A percentile compares a stretch with the other conserved stretches of the same genome.
phyloP scores from a whole-genome alignment of 1,284 basidiomycete species.

The Trametes versicolor region DNA sequence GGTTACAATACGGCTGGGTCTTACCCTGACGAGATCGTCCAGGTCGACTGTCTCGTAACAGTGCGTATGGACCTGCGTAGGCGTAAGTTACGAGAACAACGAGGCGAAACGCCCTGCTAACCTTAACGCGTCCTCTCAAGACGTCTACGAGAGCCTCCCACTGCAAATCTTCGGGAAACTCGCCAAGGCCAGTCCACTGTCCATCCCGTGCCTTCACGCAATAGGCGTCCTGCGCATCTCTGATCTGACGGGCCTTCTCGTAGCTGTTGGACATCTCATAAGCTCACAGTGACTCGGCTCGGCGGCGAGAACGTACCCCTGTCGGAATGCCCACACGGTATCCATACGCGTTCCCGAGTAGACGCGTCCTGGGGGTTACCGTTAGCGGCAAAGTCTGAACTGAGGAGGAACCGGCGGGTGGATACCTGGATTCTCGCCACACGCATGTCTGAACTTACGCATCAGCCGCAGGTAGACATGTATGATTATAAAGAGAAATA shows the following conservation, averaged over 20 bases:
- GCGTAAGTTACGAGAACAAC: not conserved
- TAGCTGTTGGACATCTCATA: too few species aligned
- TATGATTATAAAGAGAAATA: not conserved
- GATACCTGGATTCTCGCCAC: conserved; percentile 49
- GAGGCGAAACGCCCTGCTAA: conserved; percentile 34
- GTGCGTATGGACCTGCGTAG: conserved; percentile 74
- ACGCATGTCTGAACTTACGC: conserved; percentile 35
- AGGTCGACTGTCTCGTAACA: conserved; percentile 58
- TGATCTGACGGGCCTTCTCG: conserved; percentile 77
- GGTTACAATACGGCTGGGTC: not conserved
- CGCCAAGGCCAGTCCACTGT: conserved; percentile 65
- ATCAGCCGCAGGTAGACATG: not conserved
- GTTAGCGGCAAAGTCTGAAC: not conserved
- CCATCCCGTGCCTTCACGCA: conserved; percentile 68
- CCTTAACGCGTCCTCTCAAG: conserved; percentile 81
- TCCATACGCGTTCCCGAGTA: conserved; percentile 66
- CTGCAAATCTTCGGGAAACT: conserved; percentile 82
- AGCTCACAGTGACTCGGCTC: too few species aligned
- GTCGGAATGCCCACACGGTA: conserved; percentile 66
- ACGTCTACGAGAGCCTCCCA: conserved; percentile 92
- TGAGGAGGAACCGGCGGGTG: too few species aligned
- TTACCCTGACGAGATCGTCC: conserved; percentile 69
- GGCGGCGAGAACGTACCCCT: conserved; percentile 48
- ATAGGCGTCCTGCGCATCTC: conserved; percentile 78
- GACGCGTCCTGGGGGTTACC: conserved; percentile 33